Evolutionary conservation across 768 basidiomycete genomes (phyloP).

Genomic region (Panellus pusillus): DNA sequence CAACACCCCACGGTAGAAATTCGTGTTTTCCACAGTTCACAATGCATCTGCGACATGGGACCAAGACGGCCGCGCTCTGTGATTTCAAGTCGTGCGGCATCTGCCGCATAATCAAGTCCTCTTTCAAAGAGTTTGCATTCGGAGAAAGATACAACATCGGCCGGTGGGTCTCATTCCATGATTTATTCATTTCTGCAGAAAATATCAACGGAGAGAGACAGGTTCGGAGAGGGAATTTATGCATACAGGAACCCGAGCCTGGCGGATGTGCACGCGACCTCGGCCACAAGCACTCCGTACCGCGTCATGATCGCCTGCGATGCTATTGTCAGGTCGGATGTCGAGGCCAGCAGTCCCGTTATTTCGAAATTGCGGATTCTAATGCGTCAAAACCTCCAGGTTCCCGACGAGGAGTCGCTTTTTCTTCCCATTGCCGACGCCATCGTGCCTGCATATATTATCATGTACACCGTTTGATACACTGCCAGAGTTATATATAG

Average conservation of each 20-base stretch:
- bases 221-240: constrained; percentile 65
- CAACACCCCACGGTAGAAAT: constrained; percentile 44
- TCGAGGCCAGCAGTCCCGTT: constrained; percentile 28
- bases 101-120: constrained; percentile 57
- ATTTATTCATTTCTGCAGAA: neutral
- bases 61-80: constrained; percentile 51
- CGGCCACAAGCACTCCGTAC: constrained; percentile 66
- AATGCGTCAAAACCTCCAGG: constrained; percentile 31
- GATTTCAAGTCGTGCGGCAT: constrained; percentile 65
- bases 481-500: constrained; percentile 13
- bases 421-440: constrained; percentile 56
- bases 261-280: constrained; percentile 63
- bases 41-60: constrained; percentile 72
- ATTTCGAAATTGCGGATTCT: neutral
- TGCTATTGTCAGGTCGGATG: constrained; percentile 40
- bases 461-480: constrained; percentile 52
- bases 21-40: constrained; percentile 61
- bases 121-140: constrained; percentile 59
- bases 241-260: constrained; percentile 58
- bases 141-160: constrained; percentile 52
- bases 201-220: constrained; percentile 25
- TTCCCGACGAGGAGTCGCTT: constrained; percentile 48
- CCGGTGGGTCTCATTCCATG: constrained; percentile 39
- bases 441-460: constrained; percentile 56
- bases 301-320: constrained; percentile 66